Evolutionary conservation across 129 eudicot species (phyloP).

Genomic region (Solidago caesia): DNA sequence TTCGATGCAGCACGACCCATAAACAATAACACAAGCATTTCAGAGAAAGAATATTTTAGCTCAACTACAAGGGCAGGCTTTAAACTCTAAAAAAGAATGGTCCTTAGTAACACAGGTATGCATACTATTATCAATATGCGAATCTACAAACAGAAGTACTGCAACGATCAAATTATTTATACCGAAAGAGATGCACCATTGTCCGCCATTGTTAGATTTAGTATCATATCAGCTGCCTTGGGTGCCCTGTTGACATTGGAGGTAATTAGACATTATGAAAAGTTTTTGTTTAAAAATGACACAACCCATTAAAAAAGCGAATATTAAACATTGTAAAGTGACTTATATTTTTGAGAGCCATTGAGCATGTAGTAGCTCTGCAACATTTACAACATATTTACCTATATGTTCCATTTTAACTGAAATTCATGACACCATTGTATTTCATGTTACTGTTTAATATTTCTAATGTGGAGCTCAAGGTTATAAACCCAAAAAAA

Average conservation of each 20-base stretch:
- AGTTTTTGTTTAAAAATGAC: not conserved
- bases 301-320: not conserved
- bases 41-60: conserved; percentile 10
- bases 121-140: not conserved
- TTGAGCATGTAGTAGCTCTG: not conserved
- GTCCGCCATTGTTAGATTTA: conserved; percentile 77
- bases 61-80: not conserved
- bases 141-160: not conserved
- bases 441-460: no score
- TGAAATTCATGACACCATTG: no score
- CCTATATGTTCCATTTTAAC: not conserved
- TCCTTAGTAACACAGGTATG: not conserved
- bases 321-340: not conserved
- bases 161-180: conserved; percentile 23
- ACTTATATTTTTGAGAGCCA: not conserved
- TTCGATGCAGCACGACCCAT: conserved; percentile 1
- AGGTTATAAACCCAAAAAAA: not conserved
- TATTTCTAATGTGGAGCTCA: not conserved
- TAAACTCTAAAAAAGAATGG: not conserved
- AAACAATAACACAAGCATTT: not conserved
- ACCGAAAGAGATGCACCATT: conserved; percentile 96
- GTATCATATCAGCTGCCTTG: conserved; percentile 91
- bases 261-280: not conserved
- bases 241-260: conserved; percentile 70
- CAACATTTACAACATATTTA: not conserved